A percentile compares a stretch with the other conserved stretches of the same genome.
phyloP scores from a whole-genome alignment of 2,329 filamentous ascomycete species.

The Helminthosporium solani region DNA sequence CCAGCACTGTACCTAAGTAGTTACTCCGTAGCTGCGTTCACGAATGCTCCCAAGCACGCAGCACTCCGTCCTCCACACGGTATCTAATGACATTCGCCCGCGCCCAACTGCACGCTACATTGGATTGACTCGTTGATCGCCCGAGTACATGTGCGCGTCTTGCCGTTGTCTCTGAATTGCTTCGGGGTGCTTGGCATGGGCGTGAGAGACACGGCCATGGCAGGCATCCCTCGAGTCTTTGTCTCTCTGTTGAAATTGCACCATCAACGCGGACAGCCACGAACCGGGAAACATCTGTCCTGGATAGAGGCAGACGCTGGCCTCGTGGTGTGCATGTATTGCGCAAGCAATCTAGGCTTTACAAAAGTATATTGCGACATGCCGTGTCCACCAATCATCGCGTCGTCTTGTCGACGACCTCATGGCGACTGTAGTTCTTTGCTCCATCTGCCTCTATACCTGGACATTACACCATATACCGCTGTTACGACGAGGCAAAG shows the following conservation, averaged over 20 bases:
- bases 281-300: not conserved
- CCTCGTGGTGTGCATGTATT: constrained; percentile 1
- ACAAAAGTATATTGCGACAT: constrained; percentile 14
- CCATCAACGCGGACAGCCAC: not conserved
- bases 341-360: constrained; percentile 17
- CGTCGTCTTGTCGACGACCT: constrained; percentile 3
- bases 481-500: not conserved
- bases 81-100: too few species aligned
- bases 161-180: constrained; percentile 1
- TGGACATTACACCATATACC: not conserved
- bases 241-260: constrained; percentile 2
- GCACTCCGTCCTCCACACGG: too few species aligned
- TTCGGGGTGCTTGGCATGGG: constrained; percentile 3
- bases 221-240: constrained; percentile 9
- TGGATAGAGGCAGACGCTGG: not conserved
- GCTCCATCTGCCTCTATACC: not conserved
- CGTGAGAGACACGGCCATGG: constrained; percentile 3
- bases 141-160: not conserved
- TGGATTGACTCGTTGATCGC: not conserved
- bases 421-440: constrained; percentile 9
- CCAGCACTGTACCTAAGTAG: too few species aligned
- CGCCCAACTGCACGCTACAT: not conserved
- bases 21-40: too few species aligned
- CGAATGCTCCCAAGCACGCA: too few species aligned
- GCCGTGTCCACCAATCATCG: constrained; percentile 16